A percentile compares a stretch with the other conserved stretches of the same genome.
Conservation (phyloP, 805 yeast species). For the Zygosaccharomyces kombuchaensis region DNA sequence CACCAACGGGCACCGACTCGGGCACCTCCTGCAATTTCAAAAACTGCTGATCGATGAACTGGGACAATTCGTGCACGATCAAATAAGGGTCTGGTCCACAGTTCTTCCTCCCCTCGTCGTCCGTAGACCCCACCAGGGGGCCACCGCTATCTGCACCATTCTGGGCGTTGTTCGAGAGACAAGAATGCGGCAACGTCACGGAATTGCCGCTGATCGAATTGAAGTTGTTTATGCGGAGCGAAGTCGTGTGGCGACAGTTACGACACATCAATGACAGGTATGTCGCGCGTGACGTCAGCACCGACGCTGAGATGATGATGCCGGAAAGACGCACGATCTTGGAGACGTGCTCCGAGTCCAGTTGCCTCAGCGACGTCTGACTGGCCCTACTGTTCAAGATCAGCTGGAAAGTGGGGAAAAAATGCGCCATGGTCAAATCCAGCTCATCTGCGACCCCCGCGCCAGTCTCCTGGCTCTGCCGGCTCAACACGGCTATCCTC, state of each 20-base stretch:
- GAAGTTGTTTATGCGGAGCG: slow-evolving; percentile 41
- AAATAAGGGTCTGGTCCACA: slow-evolving; percentile 94
- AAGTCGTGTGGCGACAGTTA: slow-evolving; percentile 75
- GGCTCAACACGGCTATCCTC: slow-evolving; percentile 46
- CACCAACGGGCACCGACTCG: slow-evolving; percentile 98
- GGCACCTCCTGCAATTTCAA: slow-evolving; percentile 95
- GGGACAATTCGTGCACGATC: slow-evolving; percentile 87
- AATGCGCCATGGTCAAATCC: slow-evolving; percentile 28
- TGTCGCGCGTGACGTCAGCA: slow-evolving; percentile 83
- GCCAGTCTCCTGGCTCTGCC: slow-evolving; percentile 4
- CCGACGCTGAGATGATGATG: slow-evolving; percentile 86
- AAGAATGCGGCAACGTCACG: slow-evolving; percentile 32
- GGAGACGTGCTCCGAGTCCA: slow-evolving; percentile 83
- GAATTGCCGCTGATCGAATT: slow-evolving; percentile 32
- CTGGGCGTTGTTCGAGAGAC: slow-evolving; percentile 27
- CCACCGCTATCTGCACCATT: slow-evolving; percentile 6
- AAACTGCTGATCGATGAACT: slow-evolving; percentile 92
- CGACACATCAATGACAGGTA: slow-evolving; percentile 80
- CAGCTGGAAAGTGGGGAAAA: slow-evolving; percentile 79
- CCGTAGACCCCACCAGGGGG: slow-evolving; percentile 19
- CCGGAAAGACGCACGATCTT: slow-evolving; percentile 90
- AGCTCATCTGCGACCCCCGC: slow-evolving; percentile 37
- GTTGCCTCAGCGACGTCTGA: slow-evolving; percentile 67
- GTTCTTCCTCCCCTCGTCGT: slow-evolving; percentile 28
- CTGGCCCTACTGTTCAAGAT: slow-evolving; percentile 69